Evolutionary conservation across 495 filamentous ascomycete genomes (phyloP).

Genomic region (Xylaria scruposa): DNA sequence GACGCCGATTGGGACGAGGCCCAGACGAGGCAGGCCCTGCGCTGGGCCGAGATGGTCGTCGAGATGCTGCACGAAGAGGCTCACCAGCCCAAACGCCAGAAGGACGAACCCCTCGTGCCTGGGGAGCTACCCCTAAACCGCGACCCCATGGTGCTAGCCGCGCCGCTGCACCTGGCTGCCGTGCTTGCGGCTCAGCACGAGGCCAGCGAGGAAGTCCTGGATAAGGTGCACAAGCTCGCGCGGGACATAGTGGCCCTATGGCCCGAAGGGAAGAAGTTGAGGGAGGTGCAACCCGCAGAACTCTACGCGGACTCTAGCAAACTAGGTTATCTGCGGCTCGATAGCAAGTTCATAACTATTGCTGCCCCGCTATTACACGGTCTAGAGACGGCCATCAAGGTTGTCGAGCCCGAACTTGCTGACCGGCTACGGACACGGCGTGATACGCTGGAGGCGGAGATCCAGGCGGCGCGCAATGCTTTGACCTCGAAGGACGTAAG

Average conservation of each 20-base stretch:
- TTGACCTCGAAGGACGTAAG: background rate
- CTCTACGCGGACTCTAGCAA: slow-evolving; percentile 28
- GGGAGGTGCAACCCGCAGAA: slow-evolving; percentile 40
- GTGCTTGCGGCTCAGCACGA: slow-evolving; percentile 37
- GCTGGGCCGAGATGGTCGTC: slow-evolving; percentile 56
- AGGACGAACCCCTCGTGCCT: slow-evolving; percentile 11
- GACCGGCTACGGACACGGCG: slow-evolving; percentile 39
- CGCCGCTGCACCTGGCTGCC: slow-evolving; percentile 49
- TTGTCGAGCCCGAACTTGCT: slow-evolving; percentile 46
- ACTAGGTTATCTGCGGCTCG: slow-evolving; percentile 40
- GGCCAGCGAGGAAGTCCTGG: slow-evolving; percentile 35
- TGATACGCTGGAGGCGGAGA: slow-evolving; percentile 37
- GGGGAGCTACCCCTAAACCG: slow-evolving; percentile 37
- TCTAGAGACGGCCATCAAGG: slow-evolving; percentile 44
- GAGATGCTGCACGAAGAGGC: slow-evolving; percentile 57
- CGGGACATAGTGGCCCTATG: slow-evolving; percentile 45
- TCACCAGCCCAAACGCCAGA: slow-evolving; percentile 38
- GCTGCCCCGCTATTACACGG: slow-evolving; percentile 48
- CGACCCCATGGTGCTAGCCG: slow-evolving; percentile 48
- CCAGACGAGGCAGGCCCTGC: slow-evolving; percentile 46
- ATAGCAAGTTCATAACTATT: slow-evolving; percentile 36
- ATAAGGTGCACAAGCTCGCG: slow-evolving; percentile 43
- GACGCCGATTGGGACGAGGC: slow-evolving; percentile 47
- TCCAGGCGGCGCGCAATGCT: slow-evolving; percentile 30
- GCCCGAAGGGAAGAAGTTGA: slow-evolving; percentile 42